Evolutionary conservation across 73 alveolate species (phyloP), one percentile per base, ranked within the genome.

Genomic region (Paramecium biaurelia): DNA sequence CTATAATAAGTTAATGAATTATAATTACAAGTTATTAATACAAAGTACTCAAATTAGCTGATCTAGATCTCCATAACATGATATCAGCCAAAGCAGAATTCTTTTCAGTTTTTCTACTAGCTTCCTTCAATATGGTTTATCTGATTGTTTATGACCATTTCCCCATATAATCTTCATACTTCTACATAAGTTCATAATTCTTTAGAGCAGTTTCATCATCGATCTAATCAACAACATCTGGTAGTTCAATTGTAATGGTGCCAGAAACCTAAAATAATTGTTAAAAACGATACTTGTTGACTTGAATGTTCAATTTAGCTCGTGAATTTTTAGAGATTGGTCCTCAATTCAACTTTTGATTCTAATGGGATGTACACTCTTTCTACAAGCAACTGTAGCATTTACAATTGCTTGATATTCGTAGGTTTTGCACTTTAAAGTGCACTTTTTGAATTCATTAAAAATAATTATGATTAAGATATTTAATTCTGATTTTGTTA

Each of bases 51-150:
- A 93, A 93, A 34, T 94, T 93, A 26, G 97, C 98, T 5, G 97
- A 94, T 90, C 95, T 76, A 2, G 96, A 92, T 94, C 97, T 87
- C 97, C 97, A 96, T 93, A 85, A 87, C 93, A 95, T 97, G 11
- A 93, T 96, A 72, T 96, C 98, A 18, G 94, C 97, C 47, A 95
- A 42, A 24, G 98, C 98, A 12, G 97, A 89, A 67, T 93, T 96
- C 85, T 57, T 87, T 63, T 95, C 96, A 12, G 89, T 37, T 37
- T 74, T 74, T 74, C 87, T 34, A 20, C 59, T 74, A 37, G 87
- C 87, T n/a, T 74, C 87, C 24, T 41, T 74, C 18, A 41, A 28
- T 34, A 74, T 74, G 2, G 87, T 74, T n/a, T 74, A 10, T 32
- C 59, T 35, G 34, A 74, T 74, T 34, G 59, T 74, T 41, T 41